These are phyloP conservation scores for Vitis vinifera DNA, from an alignment of 164 flowering plant genomes.

Conservation along the genomic window ASM3070453v1 NC_081810.1:3690001-3690500, in stretches of 20 bases:
- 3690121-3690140: too few species aligned
- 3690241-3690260: constrained; percentile 79
- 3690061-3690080: too few species aligned
- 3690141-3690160: too few species aligned
- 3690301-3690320: constrained; percentile 63
- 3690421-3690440: constrained; percentile 96
- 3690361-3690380: background rate
- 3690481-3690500: background rate
- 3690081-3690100: too few species aligned
- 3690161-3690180: background rate
- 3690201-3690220: constrained; percentile 90
- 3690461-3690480: constrained; percentile 32
- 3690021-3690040: too few species aligned
- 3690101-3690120: too few species aligned
- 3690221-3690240: constrained; percentile 82
- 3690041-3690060: too few species aligned
- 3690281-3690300: constrained; percentile 98
- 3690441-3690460: constrained; percentile 90
- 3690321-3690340: background rate
- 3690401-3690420: constrained; percentile 95
- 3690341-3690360: background rate
- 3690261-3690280: constrained; percentile 92
- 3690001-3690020: too few species aligned
- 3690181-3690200: constrained; percentile 29
- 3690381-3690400: constrained; percentile 42